These are phyloP conservation scores for Tothia fuscella DNA, from an alignment of 2,329 filamentous ascomycete genomes.

Conservation along the genomic window DNA sequence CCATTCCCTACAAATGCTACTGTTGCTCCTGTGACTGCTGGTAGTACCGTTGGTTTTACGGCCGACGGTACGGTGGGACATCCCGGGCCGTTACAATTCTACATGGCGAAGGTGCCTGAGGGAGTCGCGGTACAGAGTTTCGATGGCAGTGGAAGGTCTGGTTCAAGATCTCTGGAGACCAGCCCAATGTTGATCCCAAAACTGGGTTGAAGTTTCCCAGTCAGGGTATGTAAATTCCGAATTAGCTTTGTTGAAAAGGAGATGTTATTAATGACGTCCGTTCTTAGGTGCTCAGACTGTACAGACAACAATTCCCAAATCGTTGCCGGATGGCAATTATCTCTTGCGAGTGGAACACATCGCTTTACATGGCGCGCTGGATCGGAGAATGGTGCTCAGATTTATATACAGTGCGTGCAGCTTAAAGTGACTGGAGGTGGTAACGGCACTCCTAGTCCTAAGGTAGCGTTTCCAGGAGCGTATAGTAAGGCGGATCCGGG, in stretches of 20 bases:
- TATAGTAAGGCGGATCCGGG: conserved; percentile 7
- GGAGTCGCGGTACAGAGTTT: not conserved
- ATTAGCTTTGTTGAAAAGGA: not conserved
- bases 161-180: conserved; percentile 10
- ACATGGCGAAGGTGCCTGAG: conserved; percentile 9
- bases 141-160: conserved; percentile 4
- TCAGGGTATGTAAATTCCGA: not conserved
- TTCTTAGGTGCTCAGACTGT: conserved; percentile 1
- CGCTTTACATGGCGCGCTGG: conserved; percentile 10
- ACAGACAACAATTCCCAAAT: conserved; percentile 1
- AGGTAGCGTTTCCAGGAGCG: conserved; percentile 15
- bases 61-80: conserved; percentile 4
- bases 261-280: not conserved
- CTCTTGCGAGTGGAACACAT: conserved; percentile 13
- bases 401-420: conserved; percentile 13
- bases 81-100: conserved; percentile 4
- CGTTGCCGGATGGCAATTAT: conserved; percentile 12
- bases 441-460: conserved; percentile 14
- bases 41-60: conserved; percentile 4
- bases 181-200: conserved; percentile 1
- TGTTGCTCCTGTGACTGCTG: conserved; percentile 5
- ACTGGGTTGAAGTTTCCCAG: not conserved
- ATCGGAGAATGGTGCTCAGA: conserved; percentile 5
- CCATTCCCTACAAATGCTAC: conserved; percentile 4
- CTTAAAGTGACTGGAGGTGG: conserved; percentile 16